phyloP scores from a whole-genome alignment of 371 early-diverging fungal species.

The Apophysomyces elegans region DNA sequence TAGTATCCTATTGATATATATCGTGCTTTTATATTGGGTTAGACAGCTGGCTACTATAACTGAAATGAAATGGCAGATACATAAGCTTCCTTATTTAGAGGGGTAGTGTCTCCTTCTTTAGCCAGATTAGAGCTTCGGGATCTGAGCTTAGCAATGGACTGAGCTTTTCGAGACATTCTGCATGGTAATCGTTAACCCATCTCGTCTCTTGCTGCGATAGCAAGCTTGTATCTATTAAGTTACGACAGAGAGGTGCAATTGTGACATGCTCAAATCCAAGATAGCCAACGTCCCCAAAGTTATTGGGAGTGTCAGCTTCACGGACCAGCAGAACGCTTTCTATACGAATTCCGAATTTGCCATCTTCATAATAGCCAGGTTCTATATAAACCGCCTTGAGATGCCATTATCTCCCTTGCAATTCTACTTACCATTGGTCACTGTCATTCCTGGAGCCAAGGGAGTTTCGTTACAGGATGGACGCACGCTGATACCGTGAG shows the following conservation, averaged over 20 bases:
- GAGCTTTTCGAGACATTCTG: slow-evolving; percentile 73
- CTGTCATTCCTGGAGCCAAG: slow-evolving; percentile 85
- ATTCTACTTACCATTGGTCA: slow-evolving; percentile 71
- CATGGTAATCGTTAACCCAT: slow-evolving; percentile 91
- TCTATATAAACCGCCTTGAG: slow-evolving; percentile 50
- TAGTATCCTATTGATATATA: too few relatives aligned
- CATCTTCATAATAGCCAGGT: slow-evolving; percentile 99
- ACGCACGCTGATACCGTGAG: slow-evolving; percentile 94
- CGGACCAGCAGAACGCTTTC: slow-evolving; percentile 88
- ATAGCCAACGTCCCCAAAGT: slow-evolving; percentile 81
- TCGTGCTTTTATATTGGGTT: too few relatives aligned
- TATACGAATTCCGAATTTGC: slow-evolving; percentile 97
- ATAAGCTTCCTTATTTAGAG: slow-evolving; percentile 28
- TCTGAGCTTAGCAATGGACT: slow-evolving; percentile 73
- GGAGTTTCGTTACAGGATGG: slow-evolving; percentile 72
- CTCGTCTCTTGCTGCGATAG: slow-evolving; percentile 73
- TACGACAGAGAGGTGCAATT: slow-evolving; percentile 79
- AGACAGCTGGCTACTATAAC: too few relatives aligned
- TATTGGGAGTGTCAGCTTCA: slow-evolving; percentile 64
- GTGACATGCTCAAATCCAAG: slow-evolving; percentile 94
- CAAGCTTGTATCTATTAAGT: slow-evolving; percentile 72
- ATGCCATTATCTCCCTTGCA: too few relatives aligned
- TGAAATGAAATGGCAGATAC: too few relatives aligned
- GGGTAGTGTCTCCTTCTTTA: slow-evolving; percentile 71
- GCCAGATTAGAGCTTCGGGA: slow-evolving; percentile 75